These are phyloP conservation scores for Phalaenopsis hybrid DNA, from an alignment of 116 monocot genomes.

Conservation along the genomic window DNA sequence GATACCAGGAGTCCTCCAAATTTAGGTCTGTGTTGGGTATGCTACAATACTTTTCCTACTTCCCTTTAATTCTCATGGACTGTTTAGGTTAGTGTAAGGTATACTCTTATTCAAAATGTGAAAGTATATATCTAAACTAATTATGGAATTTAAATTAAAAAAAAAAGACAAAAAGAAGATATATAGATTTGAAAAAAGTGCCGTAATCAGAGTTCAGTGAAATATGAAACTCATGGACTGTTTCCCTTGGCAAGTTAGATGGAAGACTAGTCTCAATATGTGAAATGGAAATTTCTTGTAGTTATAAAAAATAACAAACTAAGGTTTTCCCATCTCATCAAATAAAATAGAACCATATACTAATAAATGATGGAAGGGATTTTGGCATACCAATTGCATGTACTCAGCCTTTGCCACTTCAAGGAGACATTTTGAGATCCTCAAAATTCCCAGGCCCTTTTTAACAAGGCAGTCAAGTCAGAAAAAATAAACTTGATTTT, in stretches of 20 bases:
- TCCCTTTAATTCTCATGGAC: not conserved
- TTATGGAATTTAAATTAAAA: not conserved
- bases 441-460: slow-evolving; percentile 37
- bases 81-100: not conserved
- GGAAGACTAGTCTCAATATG: not conserved
- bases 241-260: not conserved
- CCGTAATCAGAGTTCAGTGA: not conserved
- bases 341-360: not conserved
- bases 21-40: not conserved
- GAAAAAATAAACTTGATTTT: not conserved
- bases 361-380: not conserved
- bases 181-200: not conserved
- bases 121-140: not conserved
- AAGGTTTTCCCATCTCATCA: not conserved
- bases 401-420: slow-evolving; percentile 29
- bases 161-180: no score
- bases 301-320: not conserved
- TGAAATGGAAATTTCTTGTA: not conserved
- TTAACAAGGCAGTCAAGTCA: slow-evolving; percentile 5
- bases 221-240: not conserved
- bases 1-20: not conserved
- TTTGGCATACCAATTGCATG: slow-evolving; percentile 24
- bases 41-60: not conserved
- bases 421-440: slow-evolving; percentile 35
- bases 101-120: not conserved